A percentile compares a stretch with the other conserved stretches of the same genome.
phyloP scores from a whole-genome alignment of 768 basidiomycete genomes.

The Collybiopsis confluens region DNA sequence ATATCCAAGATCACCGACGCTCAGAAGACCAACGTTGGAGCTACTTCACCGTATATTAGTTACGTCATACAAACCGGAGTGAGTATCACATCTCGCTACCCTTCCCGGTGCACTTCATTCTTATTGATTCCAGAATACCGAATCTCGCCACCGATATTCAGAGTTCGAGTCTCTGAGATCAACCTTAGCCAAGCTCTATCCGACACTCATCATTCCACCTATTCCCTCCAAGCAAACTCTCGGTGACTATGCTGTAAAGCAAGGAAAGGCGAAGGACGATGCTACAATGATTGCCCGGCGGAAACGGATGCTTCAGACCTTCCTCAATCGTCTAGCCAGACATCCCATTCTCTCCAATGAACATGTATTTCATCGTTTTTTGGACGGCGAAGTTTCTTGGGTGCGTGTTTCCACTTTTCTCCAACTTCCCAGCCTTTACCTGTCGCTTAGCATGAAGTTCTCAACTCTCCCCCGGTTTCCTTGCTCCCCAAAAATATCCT shows the following conservation, averaged over 20 bases:
- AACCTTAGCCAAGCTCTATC: conserved; percentile 83
- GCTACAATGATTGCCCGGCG: conserved; percentile 84
- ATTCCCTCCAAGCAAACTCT: conserved; percentile 96
- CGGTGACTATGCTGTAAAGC: conserved; percentile 95
- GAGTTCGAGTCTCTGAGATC: conserved; percentile 93
- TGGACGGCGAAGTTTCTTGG: conserved; percentile 97
- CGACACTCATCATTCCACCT: conserved; percentile 94
- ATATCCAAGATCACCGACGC: conserved; percentile 86
- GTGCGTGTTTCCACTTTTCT: conserved; percentile 35
- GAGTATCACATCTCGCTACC: conserved; percentile 19
- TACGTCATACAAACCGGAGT: conserved; percentile 93
- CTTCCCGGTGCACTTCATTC: conserved; percentile 9
- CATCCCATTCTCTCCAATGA: conserved; percentile 97
- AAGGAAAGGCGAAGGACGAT: conserved; percentile 95
- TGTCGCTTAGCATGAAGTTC: conserved; percentile 72
- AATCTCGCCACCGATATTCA: conserved; percentile 89
- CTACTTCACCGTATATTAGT: conserved; percentile 88
- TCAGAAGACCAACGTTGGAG: conserved; percentile 86
- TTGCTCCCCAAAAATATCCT: conserved; percentile 92
- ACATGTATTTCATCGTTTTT: conserved; percentile 92
- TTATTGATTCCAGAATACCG: conserved; percentile 52
- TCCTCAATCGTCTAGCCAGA: conserved; percentile 81
- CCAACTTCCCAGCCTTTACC: neutral
- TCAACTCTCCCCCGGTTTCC: conserved; percentile 90
- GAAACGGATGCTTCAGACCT: conserved; percentile 93